Evolutionary conservation across 139 green algal species (phyloP).

Genomic region (Micromonas commoda): DNA sequence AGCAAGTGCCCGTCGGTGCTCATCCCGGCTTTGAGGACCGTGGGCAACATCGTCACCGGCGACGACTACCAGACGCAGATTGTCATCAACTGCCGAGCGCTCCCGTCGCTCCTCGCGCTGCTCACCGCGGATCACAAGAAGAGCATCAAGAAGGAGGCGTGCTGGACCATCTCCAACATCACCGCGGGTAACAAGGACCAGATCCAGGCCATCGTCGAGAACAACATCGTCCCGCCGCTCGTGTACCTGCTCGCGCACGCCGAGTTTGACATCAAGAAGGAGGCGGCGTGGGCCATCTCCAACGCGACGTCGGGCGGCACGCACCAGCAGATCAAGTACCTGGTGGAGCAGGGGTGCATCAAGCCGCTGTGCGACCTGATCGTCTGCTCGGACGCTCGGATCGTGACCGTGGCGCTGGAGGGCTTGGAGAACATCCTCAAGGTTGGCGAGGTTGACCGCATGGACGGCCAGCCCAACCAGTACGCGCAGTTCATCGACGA

Average conservation of each 20-base stretch:
- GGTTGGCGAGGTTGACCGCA: conserved; percentile 66
- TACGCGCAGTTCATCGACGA: conserved; percentile 88
- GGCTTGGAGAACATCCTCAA: conserved; percentile 99
- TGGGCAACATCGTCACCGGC: conserved; percentile 99
- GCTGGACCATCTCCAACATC: conserved; percentile 99
- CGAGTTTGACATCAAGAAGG: conserved; percentile 99
- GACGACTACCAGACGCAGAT: conserved; percentile 94
- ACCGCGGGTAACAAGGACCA: conserved; percentile 97
- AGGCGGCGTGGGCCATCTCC: conserved; percentile 96
- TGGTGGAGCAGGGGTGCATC: conserved; percentile 84
- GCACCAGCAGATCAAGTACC: conserved; percentile 62
- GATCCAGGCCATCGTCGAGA: conserved; percentile 92
- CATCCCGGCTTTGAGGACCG: conserved; percentile 92
- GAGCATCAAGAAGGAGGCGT: conserved; percentile 99
- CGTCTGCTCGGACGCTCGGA: conserved; percentile 74
- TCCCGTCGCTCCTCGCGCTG: conserved; percentile 86
- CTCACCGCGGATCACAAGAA: conserved; percentile 94
- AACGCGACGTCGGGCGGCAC: conserved; percentile 94
- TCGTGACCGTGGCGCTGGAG: conserved; percentile 97
- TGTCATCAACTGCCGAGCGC: conserved; percentile 94
- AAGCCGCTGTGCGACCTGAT: conserved; percentile 95
- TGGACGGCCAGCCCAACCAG: conserved; percentile 61
- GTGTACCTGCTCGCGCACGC: conserved; percentile 77
- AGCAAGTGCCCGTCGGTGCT: conserved; percentile 67
- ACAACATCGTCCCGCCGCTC: conserved; percentile 80